Evolutionary conservation across 345 rosid genomes (phyloP).

Genomic region (Salix suchowensis): DNA sequence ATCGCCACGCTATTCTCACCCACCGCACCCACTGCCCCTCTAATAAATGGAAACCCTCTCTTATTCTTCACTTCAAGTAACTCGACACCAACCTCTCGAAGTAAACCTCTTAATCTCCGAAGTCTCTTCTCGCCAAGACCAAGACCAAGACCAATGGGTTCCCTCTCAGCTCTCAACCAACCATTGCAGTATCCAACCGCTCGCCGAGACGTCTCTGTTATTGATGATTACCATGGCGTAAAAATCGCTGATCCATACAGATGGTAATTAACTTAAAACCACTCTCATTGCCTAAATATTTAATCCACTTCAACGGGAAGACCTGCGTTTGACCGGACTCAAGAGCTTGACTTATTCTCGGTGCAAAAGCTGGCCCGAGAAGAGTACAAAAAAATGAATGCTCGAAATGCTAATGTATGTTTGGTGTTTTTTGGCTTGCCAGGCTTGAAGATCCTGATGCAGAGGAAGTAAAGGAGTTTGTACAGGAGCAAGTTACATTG

Average conservation of each 20-base stretch:
- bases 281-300: neutral
- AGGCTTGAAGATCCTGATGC: slow-evolving; percentile 95
- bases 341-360: neutral
- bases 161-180: slow-evolving; percentile 36
- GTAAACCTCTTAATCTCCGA: neutral
- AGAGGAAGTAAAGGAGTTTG: slow-evolving; percentile 71
- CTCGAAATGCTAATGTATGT: neutral
- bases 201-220: slow-evolving; percentile 66
- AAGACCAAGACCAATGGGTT: slow-evolving; percentile 48
- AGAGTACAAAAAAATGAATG: neutral
- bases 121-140: neutral
- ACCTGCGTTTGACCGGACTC: neutral
- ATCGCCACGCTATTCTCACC: neutral
- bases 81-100: neutral
- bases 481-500: slow-evolving; percentile 59
- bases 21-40: neutral
- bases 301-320: neutral
- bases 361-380: neutral
- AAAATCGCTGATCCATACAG: slow-evolving; percentile 75
- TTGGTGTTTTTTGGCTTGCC: neutral
- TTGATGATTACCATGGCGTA: slow-evolving; percentile 75
- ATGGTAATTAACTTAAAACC: slow-evolving; percentile 37
- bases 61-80: neutral
- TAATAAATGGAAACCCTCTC: neutral
- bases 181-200: slow-evolving; percentile 51